Conservation (phyloP, 768 basidiomycete genomes). For the Symmetrospora coprosmae region DNA sequence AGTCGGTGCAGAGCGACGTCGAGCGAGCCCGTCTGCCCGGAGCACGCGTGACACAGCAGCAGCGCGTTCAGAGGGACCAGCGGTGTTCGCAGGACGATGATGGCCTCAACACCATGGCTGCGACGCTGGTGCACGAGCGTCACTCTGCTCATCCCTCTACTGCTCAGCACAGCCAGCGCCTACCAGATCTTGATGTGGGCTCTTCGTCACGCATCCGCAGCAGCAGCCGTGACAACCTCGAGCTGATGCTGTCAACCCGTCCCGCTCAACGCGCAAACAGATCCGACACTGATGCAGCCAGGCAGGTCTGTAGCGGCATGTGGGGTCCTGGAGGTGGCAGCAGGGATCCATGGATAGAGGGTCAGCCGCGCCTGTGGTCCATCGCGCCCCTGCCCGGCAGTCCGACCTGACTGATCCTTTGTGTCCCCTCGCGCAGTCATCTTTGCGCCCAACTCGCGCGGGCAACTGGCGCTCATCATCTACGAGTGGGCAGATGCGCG, state of each 20-base stretch:
- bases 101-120: no score
- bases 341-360: slow-evolving; percentile 22
- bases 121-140: no score
- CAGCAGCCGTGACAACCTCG: background rate
- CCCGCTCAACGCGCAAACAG: background rate
- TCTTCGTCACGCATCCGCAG: background rate
- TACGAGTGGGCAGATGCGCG: slow-evolving; percentile 86
- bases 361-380: background rate
- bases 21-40: no score
- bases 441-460: slow-evolving; percentile 62
- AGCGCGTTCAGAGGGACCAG: no score
- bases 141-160: no score
- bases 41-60: no score
- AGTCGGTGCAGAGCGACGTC: no score
- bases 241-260: background rate
- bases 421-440: slow-evolving; percentile 43
- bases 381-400: background rate
- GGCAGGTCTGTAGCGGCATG: slow-evolving; percentile 22
- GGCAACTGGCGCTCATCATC: slow-evolving; percentile 82
- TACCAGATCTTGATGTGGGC: slow-evolving; percentile 17
- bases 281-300: background rate
- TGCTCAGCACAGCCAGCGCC: background rate
- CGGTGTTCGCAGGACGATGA: no score
- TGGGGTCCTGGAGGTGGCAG: slow-evolving; percentile 19
- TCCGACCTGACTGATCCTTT: background rate